Evolutionary conservation across 2,329 filamentous ascomycete genomes (phyloP).

Genomic region (Ustulina deusta): DNA sequence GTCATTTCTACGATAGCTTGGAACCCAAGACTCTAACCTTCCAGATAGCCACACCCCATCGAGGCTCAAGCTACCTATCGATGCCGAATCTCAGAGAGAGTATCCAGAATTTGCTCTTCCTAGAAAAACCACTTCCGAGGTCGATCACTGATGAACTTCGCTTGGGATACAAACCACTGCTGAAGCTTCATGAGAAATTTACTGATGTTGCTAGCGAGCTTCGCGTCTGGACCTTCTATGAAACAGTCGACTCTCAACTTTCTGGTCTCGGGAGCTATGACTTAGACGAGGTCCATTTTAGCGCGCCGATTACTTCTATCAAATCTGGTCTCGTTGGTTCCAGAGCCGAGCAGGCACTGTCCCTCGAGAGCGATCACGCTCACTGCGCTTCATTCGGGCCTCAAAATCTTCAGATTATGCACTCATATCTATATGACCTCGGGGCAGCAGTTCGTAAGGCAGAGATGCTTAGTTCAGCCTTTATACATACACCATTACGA

Average conservation of each 20-base stretch:
- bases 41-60: slow-evolving; percentile 67
- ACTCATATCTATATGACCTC: slow-evolving; percentile 55
- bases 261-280: slow-evolving; percentile 56
- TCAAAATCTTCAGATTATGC: slow-evolving; percentile 62
- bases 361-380: slow-evolving; percentile 66
- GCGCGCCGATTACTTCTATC: slow-evolving; percentile 69
- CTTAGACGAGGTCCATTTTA: slow-evolving; percentile 65
- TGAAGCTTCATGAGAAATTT: slow-evolving; percentile 66
- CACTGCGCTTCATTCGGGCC: slow-evolving; percentile 67
- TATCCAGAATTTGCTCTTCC: slow-evolving; percentile 64
- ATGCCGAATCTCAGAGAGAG: slow-evolving; percentile 67
- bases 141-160: slow-evolving; percentile 64
- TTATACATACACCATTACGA: slow-evolving; percentile 59
- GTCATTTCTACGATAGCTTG: slow-evolving; percentile 29
- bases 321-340: slow-evolving; percentile 66
- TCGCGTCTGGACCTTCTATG: slow-evolving; percentile 72
- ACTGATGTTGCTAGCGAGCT: slow-evolving; percentile 68
- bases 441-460: slow-evolving; percentile 55
- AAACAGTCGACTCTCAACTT: slow-evolving; percentile 70
- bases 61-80: slow-evolving; percentile 72
- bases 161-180: slow-evolving; percentile 62
- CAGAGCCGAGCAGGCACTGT: slow-evolving; percentile 64
- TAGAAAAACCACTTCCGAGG: slow-evolving; percentile 63
- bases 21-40: slow-evolving; percentile 30
- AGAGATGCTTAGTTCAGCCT: slow-evolving; percentile 50